Evolutionary conservation across 768 basidiomycete genomes (phyloP), one percentile per base, ranked within the genome.

Genomic region (Hericium erinaceus): DNA sequence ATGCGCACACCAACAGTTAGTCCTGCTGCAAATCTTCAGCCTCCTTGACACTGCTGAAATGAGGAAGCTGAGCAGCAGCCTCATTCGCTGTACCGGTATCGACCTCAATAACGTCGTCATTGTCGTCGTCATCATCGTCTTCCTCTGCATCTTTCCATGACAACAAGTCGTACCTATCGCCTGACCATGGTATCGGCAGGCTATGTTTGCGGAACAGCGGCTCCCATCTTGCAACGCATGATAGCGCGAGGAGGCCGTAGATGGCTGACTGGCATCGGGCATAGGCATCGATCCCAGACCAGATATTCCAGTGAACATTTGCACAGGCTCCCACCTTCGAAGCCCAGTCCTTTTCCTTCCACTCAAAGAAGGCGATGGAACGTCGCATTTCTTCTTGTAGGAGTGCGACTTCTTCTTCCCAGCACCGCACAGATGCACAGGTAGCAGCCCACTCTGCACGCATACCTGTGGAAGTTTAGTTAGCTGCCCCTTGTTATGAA

Each of bases 331-430:
- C 39, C 18, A 48, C 50, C 37, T 46, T 20, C 3, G 8, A 10
- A n/a, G 18, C 39, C 61, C 61, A 61, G 46, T 51, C 41, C 10
- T 2, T 4, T 9, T 54, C 10, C 22, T 57, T 61, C 66, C 65
- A 66, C 26, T 50, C 38, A 4, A 67, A 64, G 52, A 60, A 71
- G 7, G 20, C 52, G 2, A 65, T 2, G 0, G 57, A 39, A 0
- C 68, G 60, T 1, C 66, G 49, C 71, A 71, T 72, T 56, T 72
- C 71, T 53, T 70, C 62, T 12, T 33, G 15, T 5, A 61, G n/a
- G 3, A 60, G 57, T 16, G 28, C 10, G 8, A 53, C 46, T 24
- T 63, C 60, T 40, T 63, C 62, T 9, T 39, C 33, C 62, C 62
- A 63, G 1, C 62, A 39, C 9, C 51, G 22, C 3, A 37, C 37